Conservation (phyloP, 1,284 basidiomycete species). For the Chiua sp. region DNA sequence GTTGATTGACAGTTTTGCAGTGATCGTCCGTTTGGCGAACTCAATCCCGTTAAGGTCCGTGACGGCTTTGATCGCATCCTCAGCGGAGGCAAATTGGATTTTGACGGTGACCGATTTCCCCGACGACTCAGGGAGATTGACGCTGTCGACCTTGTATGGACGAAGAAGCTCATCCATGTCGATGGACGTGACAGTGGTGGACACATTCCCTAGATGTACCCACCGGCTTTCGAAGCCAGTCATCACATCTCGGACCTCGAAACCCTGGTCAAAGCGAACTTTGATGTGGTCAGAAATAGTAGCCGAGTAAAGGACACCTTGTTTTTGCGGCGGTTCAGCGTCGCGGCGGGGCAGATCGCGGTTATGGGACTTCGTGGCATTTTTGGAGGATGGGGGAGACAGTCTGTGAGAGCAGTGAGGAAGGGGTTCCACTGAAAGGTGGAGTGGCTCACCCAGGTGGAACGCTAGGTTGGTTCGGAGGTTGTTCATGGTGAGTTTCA, state of each 20-base stretch:
- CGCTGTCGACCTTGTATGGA: slow-evolving; percentile 47
- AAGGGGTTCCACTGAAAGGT: too few species aligned
- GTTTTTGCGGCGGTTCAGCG: slow-evolving; percentile 10
- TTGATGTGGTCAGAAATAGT: slow-evolving; percentile 35
- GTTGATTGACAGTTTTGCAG: slow-evolving; percentile 35
- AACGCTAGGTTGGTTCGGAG: too few species aligned
- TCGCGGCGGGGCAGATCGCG: slow-evolving; percentile 1
- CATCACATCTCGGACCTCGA: slow-evolving; percentile 40
- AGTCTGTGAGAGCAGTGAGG: too few species aligned
- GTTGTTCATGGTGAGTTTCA: too few species aligned
- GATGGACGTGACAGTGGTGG: slow-evolving; percentile 13
- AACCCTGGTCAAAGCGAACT: slow-evolving; percentile 46
- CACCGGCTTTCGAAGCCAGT: slow-evolving; percentile 52
- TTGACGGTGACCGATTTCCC: slow-evolving; percentile 40
- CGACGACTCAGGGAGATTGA: slow-evolving; percentile 38
- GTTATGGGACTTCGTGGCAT: background rate
- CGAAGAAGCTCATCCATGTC: slow-evolving; percentile 22
- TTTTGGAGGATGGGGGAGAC: background rate
- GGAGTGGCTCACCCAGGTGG: too few species aligned
- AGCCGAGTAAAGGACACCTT: slow-evolving; percentile 22
- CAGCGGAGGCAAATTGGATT: slow-evolving; percentile 50
- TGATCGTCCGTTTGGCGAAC: slow-evolving; percentile 44
- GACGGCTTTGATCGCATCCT: slow-evolving; percentile 55
- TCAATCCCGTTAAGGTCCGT: slow-evolving; percentile 50
- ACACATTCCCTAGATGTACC: slow-evolving; percentile 43